A percentile compares a stretch with the other conserved stretches of the same genome.
Evolutionary conservation across 441 rosid genomes (phyloP).

Genomic region (Erodium trifolium): DNA sequence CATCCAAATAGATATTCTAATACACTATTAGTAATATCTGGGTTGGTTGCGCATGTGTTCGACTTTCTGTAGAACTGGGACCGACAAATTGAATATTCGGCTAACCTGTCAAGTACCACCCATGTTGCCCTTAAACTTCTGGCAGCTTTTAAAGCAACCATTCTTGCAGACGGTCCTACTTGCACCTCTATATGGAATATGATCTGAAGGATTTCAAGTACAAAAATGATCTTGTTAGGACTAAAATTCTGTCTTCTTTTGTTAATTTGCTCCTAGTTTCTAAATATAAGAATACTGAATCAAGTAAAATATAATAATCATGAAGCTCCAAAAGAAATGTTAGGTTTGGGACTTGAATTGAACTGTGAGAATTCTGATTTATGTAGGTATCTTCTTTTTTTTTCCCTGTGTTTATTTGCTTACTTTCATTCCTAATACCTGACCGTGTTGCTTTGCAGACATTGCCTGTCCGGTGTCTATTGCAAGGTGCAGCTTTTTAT

Average conservation of each 20-base stretch:
- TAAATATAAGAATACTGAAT: background rate
- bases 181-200: constrained; percentile 35
- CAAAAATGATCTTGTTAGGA: too few relatives aligned
- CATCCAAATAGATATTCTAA: too few relatives aligned
- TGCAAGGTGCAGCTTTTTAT: background rate
- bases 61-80: constrained; percentile 1
- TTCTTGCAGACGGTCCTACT: constrained; percentile 37
- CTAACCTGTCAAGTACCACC: constrained; percentile 51
- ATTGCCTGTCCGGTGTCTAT: background rate
- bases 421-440: background rate
- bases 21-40: background rate
- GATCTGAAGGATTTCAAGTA: constrained; percentile 27
- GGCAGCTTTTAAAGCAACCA: constrained; percentile 31
- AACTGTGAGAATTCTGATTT: too few relatives aligned
- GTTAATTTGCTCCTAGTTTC: too few relatives aligned
- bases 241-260: too few relatives aligned
- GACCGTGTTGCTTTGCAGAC: background rate
- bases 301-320: background rate
- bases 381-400: too few relatives aligned
- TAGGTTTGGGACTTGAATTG: background rate
- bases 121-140: constrained; percentile 26
- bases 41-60: background rate
- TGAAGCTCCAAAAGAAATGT: background rate
- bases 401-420: too few relatives aligned
- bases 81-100: background rate